Evolutionary conservation across 2,329 filamentous ascomycete genomes (phyloP).

Genomic region (Pestalotiopsis sp.): DNA sequence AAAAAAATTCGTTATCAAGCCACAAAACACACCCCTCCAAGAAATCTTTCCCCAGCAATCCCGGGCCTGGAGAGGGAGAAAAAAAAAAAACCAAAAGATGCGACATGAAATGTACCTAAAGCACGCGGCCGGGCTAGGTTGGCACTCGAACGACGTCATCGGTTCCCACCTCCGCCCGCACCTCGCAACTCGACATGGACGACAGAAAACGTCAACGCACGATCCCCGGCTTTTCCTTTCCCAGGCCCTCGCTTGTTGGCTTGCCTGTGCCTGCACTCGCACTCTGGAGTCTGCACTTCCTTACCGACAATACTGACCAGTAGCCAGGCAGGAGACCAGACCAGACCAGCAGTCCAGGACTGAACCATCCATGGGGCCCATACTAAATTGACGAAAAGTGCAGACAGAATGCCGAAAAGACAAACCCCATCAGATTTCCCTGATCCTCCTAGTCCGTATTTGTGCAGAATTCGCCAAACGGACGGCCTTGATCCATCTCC

Average conservation of each 20-base stretch:
- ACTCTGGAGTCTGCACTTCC: not conserved
- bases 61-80: not conserved
- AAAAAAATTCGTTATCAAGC: slow-evolving; percentile 3
- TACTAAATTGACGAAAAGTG: not conserved
- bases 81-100: not conserved
- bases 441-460: not conserved
- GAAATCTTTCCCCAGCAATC: not conserved
- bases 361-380: not conserved
- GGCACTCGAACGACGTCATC: not conserved
- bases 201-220: no score
- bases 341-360: not conserved
- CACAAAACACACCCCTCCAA: not conserved
- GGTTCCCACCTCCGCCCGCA: not conserved
- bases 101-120: no score
- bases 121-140: not conserved
- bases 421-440: not conserved
- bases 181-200: not conserved
- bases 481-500: not conserved
- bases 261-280: not conserved
- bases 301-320: not conserved
- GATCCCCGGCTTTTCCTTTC: not conserved
- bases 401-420: not conserved
- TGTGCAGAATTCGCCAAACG: not conserved
- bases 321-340: no score
- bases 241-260: not conserved